Evolutionary conservation across 2,329 filamentous ascomycete species (phyloP), one percentile per base, ranked within the genome.

Genomic region (Aspergillus bombycis): DNA sequence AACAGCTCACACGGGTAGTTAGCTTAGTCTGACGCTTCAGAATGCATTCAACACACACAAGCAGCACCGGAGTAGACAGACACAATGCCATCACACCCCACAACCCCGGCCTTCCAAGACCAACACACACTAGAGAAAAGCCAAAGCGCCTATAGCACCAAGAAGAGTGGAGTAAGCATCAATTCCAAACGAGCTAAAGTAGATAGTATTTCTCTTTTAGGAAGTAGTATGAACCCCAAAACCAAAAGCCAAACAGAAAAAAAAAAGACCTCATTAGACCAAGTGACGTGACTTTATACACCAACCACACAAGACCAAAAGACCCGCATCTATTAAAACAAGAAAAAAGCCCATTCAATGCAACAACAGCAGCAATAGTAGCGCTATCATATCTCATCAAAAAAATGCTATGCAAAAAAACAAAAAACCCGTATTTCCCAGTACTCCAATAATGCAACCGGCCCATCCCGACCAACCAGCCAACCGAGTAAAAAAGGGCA

Each of bases 381-480:
- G 52, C 52, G 52, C 52, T 30, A 55, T 55, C 52, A 55, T 55
- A 41, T 55, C 52, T 55, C 52, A 38, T 55, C 32, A 55, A 36
- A 34, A 6, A 30, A 30, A 50, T 54, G 30, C 28, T 34, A 53
- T 53, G 50, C 28, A 53, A 53, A n/a, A n/a, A n/a, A n/a, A n/a
- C n/a, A n/a, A n/a, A n/a, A 19, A 28, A 16, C 14, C 26, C 28
- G 19, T 16, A 32, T n/a, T 12, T 34, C 28, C 48, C 48, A 52
- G 11, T 19, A 52, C 48, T 60, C 38, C 59, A 61, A 41, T 60
- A n/a, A 66, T 71, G 66, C 63, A 70, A 58, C 53, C 56, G 16
- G 14, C 45, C 19, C n/a, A 46, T 21, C 21, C 41, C 3, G 41
- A 43, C 41, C 41, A 5, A 59, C 41, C 57, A 65, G 65, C 60